phyloP scores from a whole-genome alignment of 768 basidiomycete species.

The Paxillus involutus region DNA sequence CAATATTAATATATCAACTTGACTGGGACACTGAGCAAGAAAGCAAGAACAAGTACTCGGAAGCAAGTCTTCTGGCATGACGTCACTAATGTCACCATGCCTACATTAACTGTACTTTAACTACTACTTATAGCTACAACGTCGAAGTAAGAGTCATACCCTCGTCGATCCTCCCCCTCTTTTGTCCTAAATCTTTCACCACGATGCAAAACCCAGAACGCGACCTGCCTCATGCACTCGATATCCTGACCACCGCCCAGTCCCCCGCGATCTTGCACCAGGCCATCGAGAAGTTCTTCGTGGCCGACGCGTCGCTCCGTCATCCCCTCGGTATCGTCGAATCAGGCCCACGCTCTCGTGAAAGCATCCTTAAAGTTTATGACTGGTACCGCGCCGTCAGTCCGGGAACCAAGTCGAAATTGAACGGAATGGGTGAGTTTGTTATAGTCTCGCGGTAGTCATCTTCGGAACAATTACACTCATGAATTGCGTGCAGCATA shows the following conservation, averaged over 20 bases:
- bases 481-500: conserved; percentile 36
- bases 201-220: conserved; percentile 51
- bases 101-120: too few relatives aligned
- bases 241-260: conserved; percentile 41
- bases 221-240: conserved; percentile 47
- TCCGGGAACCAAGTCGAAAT: conserved; percentile 42
- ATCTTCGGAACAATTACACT: background rate
- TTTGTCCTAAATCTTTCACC: background rate
- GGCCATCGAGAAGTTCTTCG: conserved; percentile 48
- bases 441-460: background rate
- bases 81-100: too few relatives aligned
- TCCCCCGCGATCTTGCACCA: conserved; percentile 50
- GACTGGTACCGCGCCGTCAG: conserved; percentile 68
- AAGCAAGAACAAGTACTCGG: too few relatives aligned
- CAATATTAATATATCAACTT: too few relatives aligned
- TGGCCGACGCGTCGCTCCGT: conserved; percentile 50
- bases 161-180: background rate
- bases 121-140: too few relatives aligned
- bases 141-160: too few relatives aligned
- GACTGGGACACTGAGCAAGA: too few relatives aligned
- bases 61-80: too few relatives aligned
- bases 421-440: conserved; percentile 34
- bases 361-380: conserved; percentile 51
- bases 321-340: conserved; percentile 54
- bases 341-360: conserved; percentile 46